A percentile compares a stretch with the other conserved stretches of the same genome.
These are phyloP conservation scores for Talaromyces sp. DNA, from an alignment of 2,329 filamentous ascomycete genomes.

Conservation along the genomic window DNA sequence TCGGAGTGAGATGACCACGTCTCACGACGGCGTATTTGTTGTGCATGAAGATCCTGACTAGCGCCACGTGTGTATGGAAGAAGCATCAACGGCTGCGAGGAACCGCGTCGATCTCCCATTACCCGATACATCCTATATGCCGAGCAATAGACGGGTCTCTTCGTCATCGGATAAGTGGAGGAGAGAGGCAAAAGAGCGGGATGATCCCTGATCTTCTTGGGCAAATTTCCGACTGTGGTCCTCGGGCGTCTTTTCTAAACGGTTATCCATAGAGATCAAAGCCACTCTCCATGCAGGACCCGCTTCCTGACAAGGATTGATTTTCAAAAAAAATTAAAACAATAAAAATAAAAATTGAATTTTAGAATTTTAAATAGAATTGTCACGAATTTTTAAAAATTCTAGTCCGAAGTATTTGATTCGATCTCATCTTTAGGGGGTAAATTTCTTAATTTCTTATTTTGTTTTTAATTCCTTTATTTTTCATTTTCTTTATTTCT, in stretches of 20 bases:
- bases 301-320: constrained; percentile 6
- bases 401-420: too few species aligned
- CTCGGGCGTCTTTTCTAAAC: constrained; percentile 12
- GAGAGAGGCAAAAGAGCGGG: constrained; percentile 5
- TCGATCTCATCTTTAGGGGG: too few species aligned
- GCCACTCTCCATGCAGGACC: constrained; percentile 4
- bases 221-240: constrained; percentile 21
- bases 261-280: constrained; percentile 9
- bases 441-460: not conserved
- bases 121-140: constrained; percentile 26
- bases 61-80: constrained; percentile 40
- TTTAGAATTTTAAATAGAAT: too few species aligned
- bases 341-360: too few species aligned
- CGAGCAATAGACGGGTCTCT: constrained; percentile 1
- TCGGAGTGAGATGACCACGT: not conserved
- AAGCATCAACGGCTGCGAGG: constrained; percentile 43
- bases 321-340: too few species aligned
- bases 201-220: constrained; percentile 23
- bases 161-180: constrained; percentile 1
- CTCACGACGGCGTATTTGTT: constrained; percentile 13
- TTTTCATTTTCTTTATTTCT: not conserved
- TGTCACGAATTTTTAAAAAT: too few species aligned
- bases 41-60: constrained; percentile 43
- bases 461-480: not conserved
- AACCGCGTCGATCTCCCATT: constrained; percentile 42